Evolutionary conservation across 306 rosid species (phyloP), one percentile per base, ranked within the genome.

Genomic region (Fragaria ananassa): DNA sequence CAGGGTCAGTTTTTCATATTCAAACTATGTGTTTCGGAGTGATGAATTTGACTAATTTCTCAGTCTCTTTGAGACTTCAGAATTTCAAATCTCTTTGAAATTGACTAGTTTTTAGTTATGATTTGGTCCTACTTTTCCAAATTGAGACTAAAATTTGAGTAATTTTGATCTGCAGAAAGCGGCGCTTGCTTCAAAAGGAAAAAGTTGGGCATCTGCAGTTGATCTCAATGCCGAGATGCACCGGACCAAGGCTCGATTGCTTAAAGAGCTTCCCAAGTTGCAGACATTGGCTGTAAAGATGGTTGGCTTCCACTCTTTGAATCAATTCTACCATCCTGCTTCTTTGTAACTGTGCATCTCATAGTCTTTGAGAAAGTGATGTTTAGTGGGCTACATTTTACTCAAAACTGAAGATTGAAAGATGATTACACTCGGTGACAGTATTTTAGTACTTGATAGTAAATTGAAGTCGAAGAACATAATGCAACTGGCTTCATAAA

Each of bases 221-320:
- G 97, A 97, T 18, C 57, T 92, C 88, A 95, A 92, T 89, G 97
- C 97, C 2, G 98, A 95, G 91, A 87, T 95, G 87, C 98, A 97
- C 81, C 93, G 97, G 60, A 92, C 92, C 18, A 95, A 92, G 82
- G 90, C 96, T 80, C 83, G 93, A 63, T 88, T 95, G 85, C 83
- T 89, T 25, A 97, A 95, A 79, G 99, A 95, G 84, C 91, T 95
- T 34, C 98, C 98, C 71, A 92, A 95, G 80, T 82, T 95, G 92
- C 98, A 92, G 91, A 89, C 91, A 47, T 78, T 95, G 83, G 98
- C 99, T 71, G 39, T 92, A 3, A 92, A 95, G 81, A 92, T 90
- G 97, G 99, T 92, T 68, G 17, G 77, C 78, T 27, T 69, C 66
- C 66, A 18, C 12, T 17, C 21, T 49, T 70, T 71, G 60, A 27